phyloP scores from a whole-genome alignment of 306 rosid genomes.

The Sophora flavescens region DNA sequence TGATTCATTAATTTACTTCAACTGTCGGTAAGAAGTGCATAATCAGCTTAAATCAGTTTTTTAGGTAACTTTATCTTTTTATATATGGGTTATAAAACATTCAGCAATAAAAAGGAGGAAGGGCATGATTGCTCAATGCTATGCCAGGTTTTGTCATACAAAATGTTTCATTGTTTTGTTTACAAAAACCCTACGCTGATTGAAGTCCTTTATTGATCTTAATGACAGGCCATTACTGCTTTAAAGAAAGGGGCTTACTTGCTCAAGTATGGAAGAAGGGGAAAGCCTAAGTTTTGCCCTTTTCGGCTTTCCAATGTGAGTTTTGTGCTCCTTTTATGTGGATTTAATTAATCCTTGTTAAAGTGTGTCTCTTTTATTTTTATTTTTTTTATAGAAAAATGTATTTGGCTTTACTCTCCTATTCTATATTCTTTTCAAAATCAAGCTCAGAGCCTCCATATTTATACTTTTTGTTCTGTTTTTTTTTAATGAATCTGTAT shows the following conservation, averaged over 20 bases:
- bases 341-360: conserved; percentile 27
- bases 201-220: conserved; percentile 49
- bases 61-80: neutral
- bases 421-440: neutral
- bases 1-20: conserved; percentile 18
- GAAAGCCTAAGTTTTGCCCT: conserved; percentile 96
- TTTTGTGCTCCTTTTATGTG: conserved; percentile 40
- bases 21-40: conserved; percentile 19
- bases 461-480: conserved; percentile 39
- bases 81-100: neutral
- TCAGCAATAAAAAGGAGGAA: neutral
- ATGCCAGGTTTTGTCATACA: neutral
- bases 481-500: neutral
- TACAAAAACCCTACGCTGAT: conserved; percentile 16
- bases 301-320: conserved; percentile 98
- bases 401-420: conserved; percentile 17
- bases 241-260: conserved; percentile 95
- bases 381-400: neutral
- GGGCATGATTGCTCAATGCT: neutral
- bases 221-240: conserved; percentile 91
- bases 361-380: neutral
- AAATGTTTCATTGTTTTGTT: neutral
- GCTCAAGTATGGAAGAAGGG: conserved; percentile 99
- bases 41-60: conserved; percentile 11
- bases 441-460: conserved; percentile 31